Conservation (phyloP, 257 asterid genomes). For the Primulina eburnea region DNA sequence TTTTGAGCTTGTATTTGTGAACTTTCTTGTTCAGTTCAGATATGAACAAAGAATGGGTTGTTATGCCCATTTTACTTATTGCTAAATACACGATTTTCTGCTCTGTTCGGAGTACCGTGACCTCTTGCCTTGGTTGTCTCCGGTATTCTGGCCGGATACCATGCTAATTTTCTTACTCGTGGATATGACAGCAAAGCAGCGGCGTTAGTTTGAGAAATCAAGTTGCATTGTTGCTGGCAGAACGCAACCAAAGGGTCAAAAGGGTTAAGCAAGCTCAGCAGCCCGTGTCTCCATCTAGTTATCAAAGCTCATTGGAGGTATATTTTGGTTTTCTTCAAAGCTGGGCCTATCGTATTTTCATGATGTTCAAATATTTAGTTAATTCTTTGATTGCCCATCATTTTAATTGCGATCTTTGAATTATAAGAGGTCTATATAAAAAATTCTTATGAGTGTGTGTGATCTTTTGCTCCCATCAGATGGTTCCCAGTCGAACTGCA, state of each 20-base stretch:
- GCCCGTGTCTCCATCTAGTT: conserved; percentile 56
- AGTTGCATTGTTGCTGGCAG: conserved; percentile 34
- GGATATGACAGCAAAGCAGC: conserved; percentile 38
- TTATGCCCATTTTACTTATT: neutral
- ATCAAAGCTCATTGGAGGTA: conserved; percentile 78
- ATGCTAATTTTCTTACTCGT: conserved; percentile 23
- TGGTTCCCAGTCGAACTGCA: conserved; percentile 45
- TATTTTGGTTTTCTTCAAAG: conserved; percentile 5
- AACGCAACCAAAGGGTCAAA: conserved; percentile 32
- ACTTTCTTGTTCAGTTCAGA: neutral
- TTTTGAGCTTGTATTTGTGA: neutral
- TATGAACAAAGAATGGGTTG: neutral
- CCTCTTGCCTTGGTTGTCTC: too few species aligned
- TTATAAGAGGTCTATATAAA: too few species aligned
- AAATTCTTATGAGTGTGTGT: neutral
- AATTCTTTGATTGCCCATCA: too few species aligned
- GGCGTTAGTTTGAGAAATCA: conserved; percentile 33
- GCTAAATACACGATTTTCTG: neutral
- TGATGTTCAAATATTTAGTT: neutral
- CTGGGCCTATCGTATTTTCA: neutral
- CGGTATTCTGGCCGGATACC: neutral
- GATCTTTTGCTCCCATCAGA: conserved; percentile 37
- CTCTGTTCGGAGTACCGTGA: too few species aligned
- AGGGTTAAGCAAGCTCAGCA: conserved; percentile 38
- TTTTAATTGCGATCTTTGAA: neutral